These are phyloP conservation scores for Solanum arcanum DNA, from an alignment of 257 asterid species.

Conservation along the genomic window DNA sequence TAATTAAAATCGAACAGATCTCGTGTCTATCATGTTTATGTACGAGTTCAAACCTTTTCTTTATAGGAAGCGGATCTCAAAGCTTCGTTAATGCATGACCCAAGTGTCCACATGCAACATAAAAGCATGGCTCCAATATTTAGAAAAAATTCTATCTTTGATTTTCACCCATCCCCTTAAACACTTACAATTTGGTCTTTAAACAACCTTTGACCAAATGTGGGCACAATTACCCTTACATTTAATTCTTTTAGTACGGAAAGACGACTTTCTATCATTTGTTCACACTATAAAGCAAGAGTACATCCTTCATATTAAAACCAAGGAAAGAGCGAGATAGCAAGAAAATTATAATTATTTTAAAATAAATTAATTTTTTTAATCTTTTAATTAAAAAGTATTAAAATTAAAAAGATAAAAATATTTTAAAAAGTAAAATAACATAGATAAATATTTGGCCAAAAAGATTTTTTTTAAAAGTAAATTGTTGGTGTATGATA, in stretches of 20 bases:
- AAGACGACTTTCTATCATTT: background rate
- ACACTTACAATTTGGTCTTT: background rate
- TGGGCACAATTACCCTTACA: background rate
- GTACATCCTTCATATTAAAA: too few relatives aligned
- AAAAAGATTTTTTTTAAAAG: too few relatives aligned
- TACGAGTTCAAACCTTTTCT: background rate
- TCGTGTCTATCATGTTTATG: background rate
- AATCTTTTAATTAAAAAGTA: too few relatives aligned
- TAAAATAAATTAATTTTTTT: too few relatives aligned
- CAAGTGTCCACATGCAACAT: conserved; percentile 1
- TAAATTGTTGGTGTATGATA: too few relatives aligned
- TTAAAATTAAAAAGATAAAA: too few relatives aligned
- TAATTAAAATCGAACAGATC: too few relatives aligned
- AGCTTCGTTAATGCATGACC: background rate
- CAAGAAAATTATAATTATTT: too few relatives aligned
- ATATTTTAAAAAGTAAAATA: too few relatives aligned
- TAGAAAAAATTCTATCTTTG: background rate
- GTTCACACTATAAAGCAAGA: background rate
- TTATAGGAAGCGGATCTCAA: background rate
- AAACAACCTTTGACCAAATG: background rate
- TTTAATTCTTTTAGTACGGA: background rate
- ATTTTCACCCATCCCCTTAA: background rate
- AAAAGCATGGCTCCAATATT: background rate
- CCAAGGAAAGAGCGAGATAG: too few relatives aligned
- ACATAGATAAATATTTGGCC: too few relatives aligned